Percentiles rank a stretch among this genome's conserved stretches.
These are phyloP conservation scores for Hygrophila difformis DNA, from an alignment of 257 asterid species.

Conservation along the genomic window DNA sequence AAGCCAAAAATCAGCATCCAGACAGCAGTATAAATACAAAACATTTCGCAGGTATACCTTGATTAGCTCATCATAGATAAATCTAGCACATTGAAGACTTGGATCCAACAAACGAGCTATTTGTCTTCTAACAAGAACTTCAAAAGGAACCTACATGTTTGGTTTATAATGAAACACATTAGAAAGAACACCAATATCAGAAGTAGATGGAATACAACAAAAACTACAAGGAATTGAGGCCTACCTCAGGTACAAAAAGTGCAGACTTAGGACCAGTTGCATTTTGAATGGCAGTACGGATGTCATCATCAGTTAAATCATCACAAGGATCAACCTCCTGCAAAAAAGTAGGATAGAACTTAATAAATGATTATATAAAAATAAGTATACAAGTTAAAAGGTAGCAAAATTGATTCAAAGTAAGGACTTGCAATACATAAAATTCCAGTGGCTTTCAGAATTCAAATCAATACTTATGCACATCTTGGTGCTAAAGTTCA, in stretches of 20 bases:
- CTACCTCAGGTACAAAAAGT: slow-evolving; percentile 80
- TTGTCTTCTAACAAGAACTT: slow-evolving; percentile 82
- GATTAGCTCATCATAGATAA: slow-evolving; percentile 85
- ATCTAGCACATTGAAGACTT: slow-evolving; percentile 93
- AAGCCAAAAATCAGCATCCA: slow-evolving; percentile 10
- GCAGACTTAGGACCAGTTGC: slow-evolving; percentile 90
- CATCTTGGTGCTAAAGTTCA: no score
- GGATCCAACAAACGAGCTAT: slow-evolving; percentile 91
- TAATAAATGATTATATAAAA: no score
- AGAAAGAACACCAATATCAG: not conserved
- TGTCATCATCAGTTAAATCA: slow-evolving; percentile 85
- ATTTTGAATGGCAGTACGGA: slow-evolving; percentile 87
- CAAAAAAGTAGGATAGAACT: slow-evolving; percentile 19
- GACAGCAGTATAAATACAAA: slow-evolving; percentile 11
- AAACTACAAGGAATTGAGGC: slow-evolving; percentile 18
- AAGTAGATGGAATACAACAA: not conserved
- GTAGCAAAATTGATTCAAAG: no score
- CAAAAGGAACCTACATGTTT: slow-evolving; percentile 77
- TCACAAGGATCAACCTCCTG: slow-evolving; percentile 99
- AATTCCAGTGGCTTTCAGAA: no score
- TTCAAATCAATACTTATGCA: no score
- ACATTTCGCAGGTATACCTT: slow-evolving; percentile 44
- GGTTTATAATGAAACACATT: slow-evolving; percentile 7
- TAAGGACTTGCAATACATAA: no score
- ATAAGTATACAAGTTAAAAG: no score